phyloP scores from a whole-genome alignment of 805 yeast species.

The Suhomyces emberorum region DNA sequence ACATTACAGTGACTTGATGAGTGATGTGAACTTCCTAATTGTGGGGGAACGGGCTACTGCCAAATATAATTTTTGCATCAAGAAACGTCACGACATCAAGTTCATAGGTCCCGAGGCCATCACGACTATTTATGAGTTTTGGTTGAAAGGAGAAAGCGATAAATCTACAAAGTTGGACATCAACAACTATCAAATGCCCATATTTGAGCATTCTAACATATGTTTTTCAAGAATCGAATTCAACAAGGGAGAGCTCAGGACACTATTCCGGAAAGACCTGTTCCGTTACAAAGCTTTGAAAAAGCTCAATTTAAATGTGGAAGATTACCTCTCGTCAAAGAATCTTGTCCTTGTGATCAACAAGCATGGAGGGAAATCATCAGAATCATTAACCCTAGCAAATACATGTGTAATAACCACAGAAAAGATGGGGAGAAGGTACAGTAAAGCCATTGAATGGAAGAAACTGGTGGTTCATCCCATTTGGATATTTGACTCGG shows the following conservation, averaged over 20 bases:
- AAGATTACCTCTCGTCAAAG: conserved; percentile 22
- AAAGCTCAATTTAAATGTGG: conserved; percentile 8
- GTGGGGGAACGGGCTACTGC: conserved; percentile 59
- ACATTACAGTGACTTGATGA: conserved; percentile 54
- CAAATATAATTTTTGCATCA: conserved; percentile 50
- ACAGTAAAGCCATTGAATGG: conserved; percentile 52
- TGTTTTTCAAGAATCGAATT: conserved; percentile 42
- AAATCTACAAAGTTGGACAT: conserved; percentile 17
- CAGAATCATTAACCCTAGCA: conserved; percentile 47
- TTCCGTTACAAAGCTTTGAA: conserved; percentile 20
- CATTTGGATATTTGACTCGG: conserved; percentile 45
- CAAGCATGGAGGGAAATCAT: conserved; percentile 48
- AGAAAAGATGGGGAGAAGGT: conserved; percentile 50
- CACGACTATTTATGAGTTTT: conserved; percentile 41
- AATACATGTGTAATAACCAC: conserved; percentile 48
- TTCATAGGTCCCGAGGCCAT: conserved; percentile 52
- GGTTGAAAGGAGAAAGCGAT: conserved; percentile 51
- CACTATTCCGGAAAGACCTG: conserved; percentile 15
- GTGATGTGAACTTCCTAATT: conserved; percentile 56
- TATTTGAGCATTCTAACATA: conserved; percentile 43
- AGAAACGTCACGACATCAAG: conserved; percentile 51
- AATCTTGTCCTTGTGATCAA: conserved; percentile 33
- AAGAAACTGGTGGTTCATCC: conserved; percentile 51
- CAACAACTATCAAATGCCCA: conserved; percentile 29
- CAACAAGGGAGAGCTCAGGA: conserved; percentile 11